A percentile compares a stretch with the other conserved stretches of the same genome.
Evolutionary conservation across 2,329 filamentous ascomycete genomes (phyloP).

Genomic region (Lachnellula hyalina): DNA sequence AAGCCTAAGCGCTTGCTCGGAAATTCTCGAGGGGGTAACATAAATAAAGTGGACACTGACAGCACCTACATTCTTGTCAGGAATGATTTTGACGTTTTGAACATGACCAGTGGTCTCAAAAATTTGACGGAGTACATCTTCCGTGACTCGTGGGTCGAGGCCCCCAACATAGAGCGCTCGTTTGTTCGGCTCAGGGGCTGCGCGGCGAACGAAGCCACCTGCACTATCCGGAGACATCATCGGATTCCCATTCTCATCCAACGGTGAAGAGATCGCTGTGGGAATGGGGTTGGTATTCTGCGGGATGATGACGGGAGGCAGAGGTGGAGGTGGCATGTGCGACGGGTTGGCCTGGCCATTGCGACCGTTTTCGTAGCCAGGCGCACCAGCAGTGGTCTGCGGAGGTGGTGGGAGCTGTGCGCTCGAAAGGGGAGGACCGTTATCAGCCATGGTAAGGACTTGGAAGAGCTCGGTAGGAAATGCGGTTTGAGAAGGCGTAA

Average conservation of each 20-base stretch:
- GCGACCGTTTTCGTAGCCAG: constrained; percentile 73
- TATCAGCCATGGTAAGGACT: constrained; percentile 67
- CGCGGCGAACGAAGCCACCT: constrained; percentile 77
- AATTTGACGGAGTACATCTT: constrained; percentile 94
- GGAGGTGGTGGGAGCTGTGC: constrained; percentile 66
- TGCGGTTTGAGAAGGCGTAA: constrained; percentile 15
- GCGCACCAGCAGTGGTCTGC: constrained; percentile 62
- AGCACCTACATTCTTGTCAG: constrained; percentile 92
- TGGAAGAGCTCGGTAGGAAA: constrained; percentile 17
- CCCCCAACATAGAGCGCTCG: constrained; percentile 93
- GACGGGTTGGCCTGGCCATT: constrained; percentile 63
- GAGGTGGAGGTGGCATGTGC: constrained; percentile 85
- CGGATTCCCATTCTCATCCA: constrained; percentile 54
- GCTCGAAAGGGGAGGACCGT: constrained; percentile 55
- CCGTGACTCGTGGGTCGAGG: constrained; percentile 88
- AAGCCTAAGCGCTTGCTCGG: constrained; percentile 6
- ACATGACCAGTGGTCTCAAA: constrained; percentile 99
- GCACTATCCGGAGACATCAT: constrained; percentile 83
- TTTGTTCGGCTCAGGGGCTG: constrained; percentile 97
- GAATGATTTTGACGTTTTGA: constrained; percentile 98
- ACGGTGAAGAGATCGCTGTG: constrained; percentile 83
- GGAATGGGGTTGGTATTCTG: constrained; percentile 96
- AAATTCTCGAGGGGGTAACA: constrained; percentile 22
- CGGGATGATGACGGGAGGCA: constrained; percentile 79
- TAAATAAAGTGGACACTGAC: constrained; percentile 33